phyloP scores from a whole-genome alignment of 106 monocot species.

The Vanilla planifolia region DNA sequence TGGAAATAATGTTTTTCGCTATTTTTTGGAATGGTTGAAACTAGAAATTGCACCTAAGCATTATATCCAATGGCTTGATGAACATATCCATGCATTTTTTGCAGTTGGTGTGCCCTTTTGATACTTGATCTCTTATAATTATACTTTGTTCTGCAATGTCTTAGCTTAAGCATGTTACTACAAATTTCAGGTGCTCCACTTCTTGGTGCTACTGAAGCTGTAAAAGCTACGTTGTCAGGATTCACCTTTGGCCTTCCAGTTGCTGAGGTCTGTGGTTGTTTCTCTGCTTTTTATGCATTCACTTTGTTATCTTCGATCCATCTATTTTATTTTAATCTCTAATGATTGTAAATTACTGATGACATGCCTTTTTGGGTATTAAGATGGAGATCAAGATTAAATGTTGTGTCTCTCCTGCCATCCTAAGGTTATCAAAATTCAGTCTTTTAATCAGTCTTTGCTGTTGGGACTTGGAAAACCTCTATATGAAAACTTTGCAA shows the following conservation, averaged over 20 bases:
- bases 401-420: too few relatives aligned
- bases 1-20: constrained; percentile 98
- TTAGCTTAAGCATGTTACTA: constrained; percentile 1
- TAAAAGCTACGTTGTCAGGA: constrained; percentile 78
- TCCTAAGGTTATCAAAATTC: too few relatives aligned
- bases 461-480: too few relatives aligned
- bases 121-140: constrained; percentile 3
- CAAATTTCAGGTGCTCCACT: constrained; percentile 72
- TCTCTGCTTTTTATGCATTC: constrained; percentile 9
- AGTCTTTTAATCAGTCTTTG: too few relatives aligned
- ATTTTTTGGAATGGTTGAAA: constrained; percentile 97
- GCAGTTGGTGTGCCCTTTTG: constrained; percentile 66
- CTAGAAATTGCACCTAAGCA: constrained; percentile 94
- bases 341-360: too few relatives aligned
- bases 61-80: constrained; percentile 94
- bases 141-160: constrained; percentile 1
- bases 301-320: too few relatives aligned
- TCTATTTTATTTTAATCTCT: too few relatives aligned
- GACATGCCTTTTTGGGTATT: too few relatives aligned
- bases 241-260: constrained; percentile 94
- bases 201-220: constrained; percentile 77
- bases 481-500: too few relatives aligned
- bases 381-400: too few relatives aligned
- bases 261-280: constrained; percentile 56
- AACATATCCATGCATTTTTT: constrained; percentile 98